These are phyloP conservation scores for Raddia guianensis DNA, from an alignment of 176 grass and related monocot genomes.

Conservation along the genomic window DNA sequence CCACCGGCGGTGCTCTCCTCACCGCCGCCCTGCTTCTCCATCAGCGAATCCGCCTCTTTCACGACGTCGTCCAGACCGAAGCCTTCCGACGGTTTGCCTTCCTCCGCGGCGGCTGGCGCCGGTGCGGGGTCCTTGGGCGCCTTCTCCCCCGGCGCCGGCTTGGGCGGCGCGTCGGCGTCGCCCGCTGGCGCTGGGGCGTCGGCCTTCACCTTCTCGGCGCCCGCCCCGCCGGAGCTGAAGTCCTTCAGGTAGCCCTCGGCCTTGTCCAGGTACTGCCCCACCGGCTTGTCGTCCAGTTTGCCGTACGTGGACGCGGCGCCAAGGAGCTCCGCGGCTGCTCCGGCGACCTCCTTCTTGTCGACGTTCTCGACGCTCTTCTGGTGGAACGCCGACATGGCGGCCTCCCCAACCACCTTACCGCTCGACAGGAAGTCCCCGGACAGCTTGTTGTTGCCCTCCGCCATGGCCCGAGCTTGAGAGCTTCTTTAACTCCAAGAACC, in stretches of 20 bases:
- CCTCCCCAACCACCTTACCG: slow-evolving; percentile 63
- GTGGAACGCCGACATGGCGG: slow-evolving; percentile 53
- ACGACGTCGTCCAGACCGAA: slow-evolving; percentile 53
- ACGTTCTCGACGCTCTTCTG: slow-evolving; percentile 49
- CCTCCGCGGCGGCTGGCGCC: slow-evolving; percentile 32
- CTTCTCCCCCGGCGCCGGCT: slow-evolving; percentile 13
- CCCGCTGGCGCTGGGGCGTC: neutral
- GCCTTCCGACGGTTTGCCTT: slow-evolving; percentile 41
- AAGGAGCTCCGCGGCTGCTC: slow-evolving; percentile 59
- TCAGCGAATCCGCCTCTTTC: slow-evolving; percentile 50
- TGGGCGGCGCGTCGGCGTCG: neutral
- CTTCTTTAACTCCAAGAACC: neutral
- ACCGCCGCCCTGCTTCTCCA: slow-evolving; percentile 48
- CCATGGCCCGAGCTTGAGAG: slow-evolving; percentile 17
- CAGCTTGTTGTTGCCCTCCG: neutral
- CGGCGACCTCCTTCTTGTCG: slow-evolving; percentile 77
- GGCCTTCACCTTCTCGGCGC: neutral
- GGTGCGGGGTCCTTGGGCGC: neutral
- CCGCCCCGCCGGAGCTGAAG: slow-evolving; percentile 39
- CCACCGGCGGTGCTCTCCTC: slow-evolving; percentile 42
- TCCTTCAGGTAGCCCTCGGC: slow-evolving; percentile 75
- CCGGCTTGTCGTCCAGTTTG: slow-evolving; percentile 70
- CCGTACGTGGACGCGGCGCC: slow-evolving; percentile 61
- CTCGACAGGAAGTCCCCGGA: slow-evolving; percentile 65
- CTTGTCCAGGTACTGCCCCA: slow-evolving; percentile 77